Base-by-base conservation (phyloP, 2,329 filamentous ascomycete genomes). In the Thielaviopsis ethacetica region DNA sequence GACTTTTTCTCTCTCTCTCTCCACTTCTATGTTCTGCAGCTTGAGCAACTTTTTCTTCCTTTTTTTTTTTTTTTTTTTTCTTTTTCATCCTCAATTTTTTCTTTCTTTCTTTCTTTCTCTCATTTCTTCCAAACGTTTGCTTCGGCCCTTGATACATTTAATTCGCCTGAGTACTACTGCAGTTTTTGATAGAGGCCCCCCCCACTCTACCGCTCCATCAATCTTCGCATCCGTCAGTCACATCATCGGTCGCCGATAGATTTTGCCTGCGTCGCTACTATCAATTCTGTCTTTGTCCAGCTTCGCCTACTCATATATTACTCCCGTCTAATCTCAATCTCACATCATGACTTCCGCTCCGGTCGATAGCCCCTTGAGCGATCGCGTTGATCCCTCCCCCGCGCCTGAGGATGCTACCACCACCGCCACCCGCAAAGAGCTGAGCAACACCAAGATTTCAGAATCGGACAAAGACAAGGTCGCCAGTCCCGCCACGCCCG, bases 401-500 rank as follows among this genome's bases (percentile, higher is more conserved):
- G 41, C 22, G 55, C 63, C 70, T 62, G 82, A 85, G 64, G 82
- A 85, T 67, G 77, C 79, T 41, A 81, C 81, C 65, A 85, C 82
- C 49, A 79, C 79, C 61, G 81, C 81, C 56, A 75, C 82, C 41
- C 77, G 82, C 62, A 77, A 83, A 65, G 82, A 85, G 70, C 74
- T 85, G 49, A 81, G 79, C 70, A 80, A 84, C 63, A 82, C 81
- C 10, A 76, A 72, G 57, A 83, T 85, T 63, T 84, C 81, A 27
- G 61, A 59, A 52, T 34, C 49, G 21, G 55, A 57, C 30, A 56
- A 53, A 17, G 81, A 79, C 56, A 66, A 67, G 62, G 65, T 66
- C 44, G 17, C 44, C n/a, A 49, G 2, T 21, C 64, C 67, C 21
- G 63, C 65, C 60, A 70, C 71, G 2, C 71, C 71, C 22, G 70